phyloP scores from a whole-genome alignment of 495 filamentous ascomycete species.

The Tuber magnatum region DNA sequence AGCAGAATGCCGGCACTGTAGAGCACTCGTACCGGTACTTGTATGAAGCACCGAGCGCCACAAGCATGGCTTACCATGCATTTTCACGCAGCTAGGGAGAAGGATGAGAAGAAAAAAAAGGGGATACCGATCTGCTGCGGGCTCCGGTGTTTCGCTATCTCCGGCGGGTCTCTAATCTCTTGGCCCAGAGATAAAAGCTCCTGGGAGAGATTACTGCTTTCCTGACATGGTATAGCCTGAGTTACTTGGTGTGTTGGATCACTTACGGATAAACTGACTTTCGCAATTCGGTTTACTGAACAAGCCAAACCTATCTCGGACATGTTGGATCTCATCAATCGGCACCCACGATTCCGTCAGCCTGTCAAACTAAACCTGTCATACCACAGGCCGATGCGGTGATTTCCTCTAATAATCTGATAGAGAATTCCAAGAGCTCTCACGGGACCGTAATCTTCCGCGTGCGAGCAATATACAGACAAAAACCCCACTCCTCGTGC shows the following conservation, averaged over 20 bases:
- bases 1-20: neutral
- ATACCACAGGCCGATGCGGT: too few species aligned
- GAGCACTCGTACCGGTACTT: neutral
- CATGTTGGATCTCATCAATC: too few species aligned
- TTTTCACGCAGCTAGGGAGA: neutral
- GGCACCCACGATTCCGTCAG: too few species aligned
- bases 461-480: neutral
- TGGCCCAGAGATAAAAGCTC: neutral
- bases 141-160: neutral
- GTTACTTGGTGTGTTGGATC: neutral
- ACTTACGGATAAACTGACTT: neutral
- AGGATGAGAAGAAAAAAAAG: neutral
- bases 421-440: neutral
- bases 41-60: neutral
- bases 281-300: neutral
- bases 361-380: neutral
- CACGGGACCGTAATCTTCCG: conserved; percentile 11
- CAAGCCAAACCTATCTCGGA: too few species aligned
- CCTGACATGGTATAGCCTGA: neutral
- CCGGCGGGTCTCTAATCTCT: neutral
- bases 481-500: neutral
- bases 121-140: neutral
- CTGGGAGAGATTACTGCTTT: neutral
- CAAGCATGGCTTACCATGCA: neutral
- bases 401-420: neutral